Base-by-base conservation (phyloP, 352 stramenopile species). In the Aphanomyces cochlioides region DNA sequence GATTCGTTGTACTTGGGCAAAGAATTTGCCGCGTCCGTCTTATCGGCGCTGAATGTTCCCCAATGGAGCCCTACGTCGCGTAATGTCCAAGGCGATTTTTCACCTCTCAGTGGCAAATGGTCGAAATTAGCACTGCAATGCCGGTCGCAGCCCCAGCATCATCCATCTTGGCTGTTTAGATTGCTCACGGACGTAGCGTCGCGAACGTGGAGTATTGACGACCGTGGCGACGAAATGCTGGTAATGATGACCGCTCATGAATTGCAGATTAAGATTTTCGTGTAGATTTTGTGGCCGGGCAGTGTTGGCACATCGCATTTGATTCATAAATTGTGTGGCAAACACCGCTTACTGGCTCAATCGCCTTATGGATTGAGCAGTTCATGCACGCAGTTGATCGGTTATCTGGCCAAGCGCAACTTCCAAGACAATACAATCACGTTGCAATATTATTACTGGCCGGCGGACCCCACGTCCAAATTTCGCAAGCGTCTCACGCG, bases 1-100 rank as follows among this genome's bases (percentile, higher is more conserved):
- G 64, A 70, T 39, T 47, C 64, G 48, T 45, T 70, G 4, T 70
- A 70, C 39, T 34, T 70, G 36, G 64, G 64, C 15, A 70, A 61
- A 41, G 64, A 70, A 50, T 54, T 70, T 3, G 64, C 64, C 37
- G 12, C 43, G 38, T 60, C 64, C 3, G 53, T 91, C 43, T 90
- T 91, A 77, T 90, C 91, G 83, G 84, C 54, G 61, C 84, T 92
- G 69, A 93, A 93, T 5, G 85, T 61, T 28, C 64, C 64, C 7
- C 64, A 70, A 41, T 70, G 64, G 64, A 70, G 64, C 54, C 64
- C 64, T 4, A 70, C 64, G 34, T 61, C 54, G 10, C 13, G 21
- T 12, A 61, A 61, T 37, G 54, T 61, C n/a, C 54, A 61, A 61
- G 54, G 54, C 19, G 54, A 61, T 21, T 70, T 70, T 47, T 70